Evolutionary conservation across 2,329 filamentous ascomycete species (phyloP).

Genomic region (Dothiorella sarmentorum): DNA sequence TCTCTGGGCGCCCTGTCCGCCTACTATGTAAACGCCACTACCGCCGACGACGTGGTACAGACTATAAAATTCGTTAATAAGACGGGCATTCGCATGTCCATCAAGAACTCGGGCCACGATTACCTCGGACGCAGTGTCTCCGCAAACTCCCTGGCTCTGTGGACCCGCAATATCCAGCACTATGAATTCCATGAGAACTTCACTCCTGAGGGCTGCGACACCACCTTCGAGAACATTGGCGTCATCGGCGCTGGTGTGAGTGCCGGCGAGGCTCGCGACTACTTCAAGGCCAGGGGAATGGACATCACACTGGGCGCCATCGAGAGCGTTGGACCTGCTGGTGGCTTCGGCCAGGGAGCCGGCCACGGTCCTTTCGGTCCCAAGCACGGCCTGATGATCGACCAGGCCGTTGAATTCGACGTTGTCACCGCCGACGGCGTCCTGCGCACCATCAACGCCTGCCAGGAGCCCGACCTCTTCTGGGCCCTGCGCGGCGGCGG

Average conservation of each 20-base stretch:
- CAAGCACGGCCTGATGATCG: constrained; percentile 37
- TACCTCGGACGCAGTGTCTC: constrained; percentile 25
- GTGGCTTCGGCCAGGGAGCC: constrained; percentile 44
- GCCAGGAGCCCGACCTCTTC: constrained; percentile 37
- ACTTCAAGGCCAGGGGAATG: constrained; percentile 5
- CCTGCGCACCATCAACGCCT: constrained; percentile 30
- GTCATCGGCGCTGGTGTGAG: constrained; percentile 7
- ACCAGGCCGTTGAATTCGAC: constrained; percentile 37
- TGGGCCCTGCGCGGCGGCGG: constrained; percentile 31
- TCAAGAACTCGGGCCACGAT: constrained; percentile 28
- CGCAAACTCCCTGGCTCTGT: constrained; percentile 23
- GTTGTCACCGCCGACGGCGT: constrained; percentile 38
- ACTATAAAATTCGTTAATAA: constrained; percentile 24
- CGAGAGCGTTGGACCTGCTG: constrained; percentile 37
- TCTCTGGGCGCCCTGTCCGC: constrained; percentile 15
- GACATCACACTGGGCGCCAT: constrained; percentile 13
- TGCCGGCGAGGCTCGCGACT: constrained; percentile 26
- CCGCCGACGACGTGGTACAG: constrained; percentile 23
- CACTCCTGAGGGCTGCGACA: constrained; percentile 13
- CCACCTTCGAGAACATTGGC: background rate
- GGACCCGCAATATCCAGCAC: constrained; percentile 22
- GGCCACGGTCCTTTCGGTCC: constrained; percentile 41
- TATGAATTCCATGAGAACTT: constrained; percentile 23
- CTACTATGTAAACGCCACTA: constrained; percentile 25
- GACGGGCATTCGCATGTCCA: constrained; percentile 23